Evolutionary conservation across 805 yeast genomes (phyloP), one percentile per base, ranked within the genome.

Genomic region (Nakazawaea sp.): DNA sequence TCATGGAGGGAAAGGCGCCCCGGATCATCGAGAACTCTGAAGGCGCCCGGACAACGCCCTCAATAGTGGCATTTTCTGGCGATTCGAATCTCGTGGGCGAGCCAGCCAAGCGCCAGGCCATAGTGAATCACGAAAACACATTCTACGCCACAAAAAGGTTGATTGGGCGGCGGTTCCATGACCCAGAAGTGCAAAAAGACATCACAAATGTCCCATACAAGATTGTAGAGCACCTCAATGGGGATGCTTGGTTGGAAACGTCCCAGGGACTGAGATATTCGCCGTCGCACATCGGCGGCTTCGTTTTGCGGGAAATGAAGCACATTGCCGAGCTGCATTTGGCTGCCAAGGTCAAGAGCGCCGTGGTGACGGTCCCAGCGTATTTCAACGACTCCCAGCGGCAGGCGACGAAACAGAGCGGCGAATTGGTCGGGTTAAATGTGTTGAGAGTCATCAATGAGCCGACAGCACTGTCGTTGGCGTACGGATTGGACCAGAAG

Each of bases 51-150:
- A 80, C 94, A 35, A 87, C 96, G 16, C 96, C 97, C 23, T 89
- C 97, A 25, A 86, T 88, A 30, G 96, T 88, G 43, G 96, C 96
- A 38, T 88, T 88, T 76, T 82, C 92, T 48, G 92, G 90, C 43
- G 24, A 19, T 13, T 95, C 85, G 66, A 80, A 95, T 56, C 68
- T 88, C 43, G 95, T 88, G 44, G 97, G 97, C 65, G 85, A 81
- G 43, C 87, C 94, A 47, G 97, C 97, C 52, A 89, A 88, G 72
- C 84, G 96, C 59, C 97, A 88, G 68, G 94, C 96, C 43, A 89
- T 87, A 36, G 87, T 88, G 47, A 88, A 88, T 74, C 95, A 95
- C 40, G 87, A 81, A 58, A 89, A 88, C 73, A 88, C 97, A 39
- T 72, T 88, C 47, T 88, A 85, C 49, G 96, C 96, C 59, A 88